Evolutionary conservation across 2,329 filamentous ascomycete species (phyloP).

Genomic region (Pyrenochaeta sp.): DNA sequence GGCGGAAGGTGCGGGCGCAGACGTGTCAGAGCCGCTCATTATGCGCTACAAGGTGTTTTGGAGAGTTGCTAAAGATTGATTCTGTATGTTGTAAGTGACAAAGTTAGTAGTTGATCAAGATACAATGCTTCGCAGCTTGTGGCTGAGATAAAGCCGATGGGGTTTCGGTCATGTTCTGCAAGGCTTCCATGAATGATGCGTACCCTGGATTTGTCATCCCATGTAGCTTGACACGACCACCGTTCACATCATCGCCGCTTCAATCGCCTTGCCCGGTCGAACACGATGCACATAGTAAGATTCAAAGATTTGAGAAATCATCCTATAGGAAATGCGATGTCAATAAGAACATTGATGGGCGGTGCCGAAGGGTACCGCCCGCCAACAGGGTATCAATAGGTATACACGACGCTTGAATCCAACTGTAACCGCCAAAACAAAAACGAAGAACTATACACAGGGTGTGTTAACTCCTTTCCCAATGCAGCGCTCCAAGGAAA

Average conservation of each 20-base stretch:
- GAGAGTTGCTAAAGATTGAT: neutral
- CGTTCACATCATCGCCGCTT: neutral
- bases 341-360: no score
- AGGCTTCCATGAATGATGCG: slow-evolving; percentile 42
- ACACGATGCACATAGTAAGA: no score
- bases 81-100: slow-evolving; percentile 22
- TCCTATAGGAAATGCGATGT: no score
- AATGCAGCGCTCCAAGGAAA: neutral
- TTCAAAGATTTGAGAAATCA: no score
- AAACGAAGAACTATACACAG: neutral
- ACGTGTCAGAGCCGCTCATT: slow-evolving; percentile 23
- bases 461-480: slow-evolving; percentile 9
- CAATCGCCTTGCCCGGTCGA: neutral
- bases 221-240: slow-evolving; percentile 8
- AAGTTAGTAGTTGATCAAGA: slow-evolving; percentile 42
- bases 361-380: neutral
- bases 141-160: slow-evolving; percentile 26
- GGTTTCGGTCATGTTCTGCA: slow-evolving; percentile 44
- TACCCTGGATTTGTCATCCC: slow-evolving; percentile 48
- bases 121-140: slow-evolving; percentile 30
- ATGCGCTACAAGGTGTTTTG: slow-evolving; percentile 4
- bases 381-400: slow-evolving; percentile 31
- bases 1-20: slow-evolving; percentile 13
- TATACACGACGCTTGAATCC: slow-evolving; percentile 7
- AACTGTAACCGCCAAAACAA: slow-evolving; percentile 1